phyloP scores from a whole-genome alignment of 2,329 filamentous ascomycete species.

The Tolypocladium inflatum region DNA sequence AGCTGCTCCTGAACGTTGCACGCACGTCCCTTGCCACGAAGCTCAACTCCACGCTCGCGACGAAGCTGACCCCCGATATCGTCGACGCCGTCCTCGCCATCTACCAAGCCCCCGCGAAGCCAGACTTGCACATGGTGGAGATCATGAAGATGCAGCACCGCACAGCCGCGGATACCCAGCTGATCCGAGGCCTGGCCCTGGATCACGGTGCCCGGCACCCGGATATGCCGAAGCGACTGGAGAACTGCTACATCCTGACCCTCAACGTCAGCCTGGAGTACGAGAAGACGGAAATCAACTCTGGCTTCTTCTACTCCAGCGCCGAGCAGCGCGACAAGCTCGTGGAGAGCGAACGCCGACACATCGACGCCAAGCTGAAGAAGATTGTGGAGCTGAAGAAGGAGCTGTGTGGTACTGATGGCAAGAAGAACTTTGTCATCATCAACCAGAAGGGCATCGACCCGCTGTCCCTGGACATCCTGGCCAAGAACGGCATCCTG shows the following conservation, averaged over 20 bases:
- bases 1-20: slow-evolving; percentile 86
- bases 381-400: slow-evolving; percentile 99
- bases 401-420: slow-evolving; percentile 86
- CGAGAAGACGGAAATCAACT: slow-evolving; percentile 99
- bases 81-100: slow-evolving; percentile 95
- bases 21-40: slow-evolving; percentile 93
- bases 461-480: slow-evolving; percentile 85
- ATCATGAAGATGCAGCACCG: slow-evolving; percentile 99
- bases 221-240: slow-evolving; percentile 93
- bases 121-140: slow-evolving; percentile 97
- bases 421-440: slow-evolving; percentile 92
- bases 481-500: slow-evolving; percentile 97
- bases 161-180: slow-evolving; percentile 87
- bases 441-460: slow-evolving; percentile 99
- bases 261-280: slow-evolving; percentile 97
- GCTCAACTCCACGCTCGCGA: slow-evolving; percentile 78
- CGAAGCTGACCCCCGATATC: slow-evolving; percentile 87
- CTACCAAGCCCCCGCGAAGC: slow-evolving; percentile 80
- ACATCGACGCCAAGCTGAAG: slow-evolving; percentile 91
- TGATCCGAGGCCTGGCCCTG: slow-evolving; percentile 85
- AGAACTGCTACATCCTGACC: slow-evolving; percentile 91
- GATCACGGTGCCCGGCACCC: slow-evolving; percentile 95
- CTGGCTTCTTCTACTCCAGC: slow-evolving; percentile 95
- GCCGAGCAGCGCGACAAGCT: slow-evolving; percentile 96
- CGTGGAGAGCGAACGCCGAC: slow-evolving; percentile 91